Evolutionary conservation across 306 rosid species (phyloP).

Genomic region (Vigna radiata): DNA sequence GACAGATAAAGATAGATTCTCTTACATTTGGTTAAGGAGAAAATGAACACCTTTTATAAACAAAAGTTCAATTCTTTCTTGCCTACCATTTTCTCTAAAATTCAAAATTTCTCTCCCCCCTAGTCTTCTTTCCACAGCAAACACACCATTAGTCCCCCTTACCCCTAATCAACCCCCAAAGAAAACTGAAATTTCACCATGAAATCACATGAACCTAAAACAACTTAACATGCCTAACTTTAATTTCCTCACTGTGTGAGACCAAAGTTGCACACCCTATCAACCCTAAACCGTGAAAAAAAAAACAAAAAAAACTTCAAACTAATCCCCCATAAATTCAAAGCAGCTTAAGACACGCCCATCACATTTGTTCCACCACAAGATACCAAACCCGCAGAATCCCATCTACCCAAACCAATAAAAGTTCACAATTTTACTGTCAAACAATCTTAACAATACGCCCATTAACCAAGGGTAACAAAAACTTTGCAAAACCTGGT

Average conservation of each 20-base stretch:
- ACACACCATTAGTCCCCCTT: background rate
- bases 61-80: background rate
- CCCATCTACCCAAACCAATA: background rate
- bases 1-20: background rate
- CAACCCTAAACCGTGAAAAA: slow-evolving; percentile 9
- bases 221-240: background rate
- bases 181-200: slow-evolving; percentile 4
- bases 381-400: slow-evolving; percentile 2
- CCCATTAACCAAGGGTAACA: background rate
- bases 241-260: slow-evolving; percentile 5
- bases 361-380: background rate
- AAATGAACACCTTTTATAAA: background rate
- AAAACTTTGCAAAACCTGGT: slow-evolving; percentile 55
- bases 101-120: background rate
- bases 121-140: background rate
- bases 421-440: background rate
- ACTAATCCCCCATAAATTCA: background rate
- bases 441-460: background rate
- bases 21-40: background rate
- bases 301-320: background rate
- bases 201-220: slow-evolving; percentile 23
- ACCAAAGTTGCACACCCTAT: slow-evolving; percentile 14
- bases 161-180: background rate
- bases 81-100: background rate
- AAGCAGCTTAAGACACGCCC: background rate